A percentile compares a stretch with the other conserved stretches of the same genome.
phyloP scores from a whole-genome alignment of 2,329 filamentous ascomycete genomes.

The Gaeumannomyces sp. region DNA sequence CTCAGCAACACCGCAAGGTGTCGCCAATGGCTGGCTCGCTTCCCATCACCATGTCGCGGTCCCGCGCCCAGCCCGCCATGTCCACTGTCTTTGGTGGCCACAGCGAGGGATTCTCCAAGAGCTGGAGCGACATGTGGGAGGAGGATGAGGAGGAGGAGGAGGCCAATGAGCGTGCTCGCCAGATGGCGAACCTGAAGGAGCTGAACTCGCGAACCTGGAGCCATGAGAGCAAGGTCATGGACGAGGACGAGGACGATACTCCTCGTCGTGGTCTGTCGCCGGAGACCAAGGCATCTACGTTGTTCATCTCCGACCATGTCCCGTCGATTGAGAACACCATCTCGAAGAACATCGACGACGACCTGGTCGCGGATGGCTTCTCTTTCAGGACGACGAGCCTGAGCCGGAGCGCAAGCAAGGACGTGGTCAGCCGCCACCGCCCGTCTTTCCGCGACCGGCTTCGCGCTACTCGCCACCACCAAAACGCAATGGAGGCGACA shows the following conservation, averaged over 20 bases:
- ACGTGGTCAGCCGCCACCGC: too few species aligned
- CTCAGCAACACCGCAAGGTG: constrained; percentile 38
- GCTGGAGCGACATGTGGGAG: constrained; percentile 98
- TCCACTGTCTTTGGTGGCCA: constrained; percentile 69
- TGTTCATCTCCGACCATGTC: constrained; percentile 32
- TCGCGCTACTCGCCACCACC: constrained; percentile 59
- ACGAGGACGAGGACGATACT: constrained; percentile 37
- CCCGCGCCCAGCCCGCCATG: constrained; percentile 63
- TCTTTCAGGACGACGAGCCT: constrained; percentile 60
- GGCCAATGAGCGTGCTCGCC: constrained; percentile 54
- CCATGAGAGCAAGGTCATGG: constrained; percentile 56
- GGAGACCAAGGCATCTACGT: constrained; percentile 32
- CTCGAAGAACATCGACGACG: constrained; percentile 51
- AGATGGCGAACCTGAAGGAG: constrained; percentile 54
- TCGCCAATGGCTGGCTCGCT: constrained; percentile 62
- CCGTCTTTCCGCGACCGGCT: constrained; percentile 17
- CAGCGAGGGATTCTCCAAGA: constrained; percentile 82
- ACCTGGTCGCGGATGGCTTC: constrained; percentile 64
- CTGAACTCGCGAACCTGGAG: constrained; percentile 74
- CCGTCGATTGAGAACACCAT: constrained; percentile 30
- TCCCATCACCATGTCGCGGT: constrained; percentile 74
- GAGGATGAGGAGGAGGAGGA: constrained; percentile 79
- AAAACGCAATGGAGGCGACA: constrained; percentile 63
- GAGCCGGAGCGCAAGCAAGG: constrained; percentile 24
- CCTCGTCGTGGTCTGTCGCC: constrained; percentile 36